A percentile compares a stretch with the other conserved stretches of the same genome.
phyloP scores from a whole-genome alignment of 169 alveolate genomes.

The Cryptosporidium ubiquitum region DNA sequence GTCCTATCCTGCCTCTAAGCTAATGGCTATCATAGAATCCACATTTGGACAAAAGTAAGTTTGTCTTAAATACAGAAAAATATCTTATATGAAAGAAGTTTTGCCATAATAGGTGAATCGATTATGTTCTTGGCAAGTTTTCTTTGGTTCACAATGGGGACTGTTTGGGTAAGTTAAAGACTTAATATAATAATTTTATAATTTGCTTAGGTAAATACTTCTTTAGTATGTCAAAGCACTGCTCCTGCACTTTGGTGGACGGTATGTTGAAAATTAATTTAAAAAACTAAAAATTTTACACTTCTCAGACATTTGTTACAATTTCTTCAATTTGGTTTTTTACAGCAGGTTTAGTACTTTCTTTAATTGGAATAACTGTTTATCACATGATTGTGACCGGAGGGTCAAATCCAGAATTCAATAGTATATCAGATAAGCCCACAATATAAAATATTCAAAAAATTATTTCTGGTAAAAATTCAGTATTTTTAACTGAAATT shows the following conservation, averaged over 20 bases:
- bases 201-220: constrained; percentile 52
- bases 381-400: constrained; percentile 67
- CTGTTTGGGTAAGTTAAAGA: constrained; percentile 69
- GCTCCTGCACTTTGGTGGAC: constrained; percentile 75
- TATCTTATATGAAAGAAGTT: background rate
- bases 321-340: constrained; percentile 71
- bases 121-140: constrained; percentile 39
- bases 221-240: constrained; percentile 65
- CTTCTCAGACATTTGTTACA: constrained; percentile 48
- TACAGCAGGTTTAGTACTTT: constrained; percentile 63
- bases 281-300: background rate
- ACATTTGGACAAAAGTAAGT: constrained; percentile 61
- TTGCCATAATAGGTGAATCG: constrained; percentile 50
- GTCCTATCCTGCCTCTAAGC: constrained; percentile 69
- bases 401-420: constrained; percentile 72
- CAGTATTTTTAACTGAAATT: background rate
- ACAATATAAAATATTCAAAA: background rate
- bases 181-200: background rate
- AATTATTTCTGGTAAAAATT: background rate
- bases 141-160: constrained; percentile 73
- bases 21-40: constrained; percentile 22
- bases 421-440: constrained; percentile 26
- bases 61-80: background rate
- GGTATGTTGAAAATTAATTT: constrained; percentile 34
- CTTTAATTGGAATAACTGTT: constrained; percentile 71